phyloP scores from a whole-genome alignment of 73 alveolate genomes.

The Tetrahymena elliotti region DNA sequence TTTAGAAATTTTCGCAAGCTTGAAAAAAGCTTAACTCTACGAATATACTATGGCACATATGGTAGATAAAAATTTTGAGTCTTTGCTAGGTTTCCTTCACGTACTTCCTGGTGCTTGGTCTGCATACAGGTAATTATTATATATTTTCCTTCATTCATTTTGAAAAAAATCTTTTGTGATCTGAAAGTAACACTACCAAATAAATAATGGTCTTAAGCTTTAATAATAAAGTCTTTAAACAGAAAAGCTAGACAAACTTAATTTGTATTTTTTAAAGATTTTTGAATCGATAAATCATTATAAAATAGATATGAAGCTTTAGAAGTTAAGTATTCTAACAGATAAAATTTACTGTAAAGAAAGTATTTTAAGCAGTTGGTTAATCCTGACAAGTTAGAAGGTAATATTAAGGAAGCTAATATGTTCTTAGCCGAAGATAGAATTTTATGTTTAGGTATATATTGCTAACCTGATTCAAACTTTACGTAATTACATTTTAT shows the following conservation, averaged over 20 bases:
- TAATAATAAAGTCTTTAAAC: no score
- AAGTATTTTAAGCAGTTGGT: constrained; percentile 21
- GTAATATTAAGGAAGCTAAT: constrained; percentile 36
- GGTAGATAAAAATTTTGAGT: constrained; percentile 45
- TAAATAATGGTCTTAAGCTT: no score
- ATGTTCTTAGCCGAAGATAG: constrained; percentile 69
- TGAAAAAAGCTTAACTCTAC: neutral
- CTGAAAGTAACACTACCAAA: no score
- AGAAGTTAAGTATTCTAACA: neutral
- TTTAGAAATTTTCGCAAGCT: neutral
- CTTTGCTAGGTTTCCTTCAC: constrained; percentile 45
- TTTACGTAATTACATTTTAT: neutral
- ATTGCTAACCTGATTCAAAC: constrained; percentile 5
- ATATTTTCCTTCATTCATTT: no score
- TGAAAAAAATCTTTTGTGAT: no score
- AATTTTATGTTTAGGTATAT: constrained; percentile 37
- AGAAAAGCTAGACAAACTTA: no score
- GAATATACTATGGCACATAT: constrained; percentile 49
- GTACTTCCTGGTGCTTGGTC: constrained; percentile 56
- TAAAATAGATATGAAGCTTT: constrained; percentile 28
- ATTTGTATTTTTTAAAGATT: no score
- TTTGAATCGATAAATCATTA: no score
- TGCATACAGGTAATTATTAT: constrained; percentile 31
- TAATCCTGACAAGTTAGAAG: constrained; percentile 11
- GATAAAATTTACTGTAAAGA: neutral